These are phyloP conservation scores for Ceratocystis albifundus DNA, from an alignment of 2,329 filamentous ascomycete species.

Conservation along the genomic window DNA sequence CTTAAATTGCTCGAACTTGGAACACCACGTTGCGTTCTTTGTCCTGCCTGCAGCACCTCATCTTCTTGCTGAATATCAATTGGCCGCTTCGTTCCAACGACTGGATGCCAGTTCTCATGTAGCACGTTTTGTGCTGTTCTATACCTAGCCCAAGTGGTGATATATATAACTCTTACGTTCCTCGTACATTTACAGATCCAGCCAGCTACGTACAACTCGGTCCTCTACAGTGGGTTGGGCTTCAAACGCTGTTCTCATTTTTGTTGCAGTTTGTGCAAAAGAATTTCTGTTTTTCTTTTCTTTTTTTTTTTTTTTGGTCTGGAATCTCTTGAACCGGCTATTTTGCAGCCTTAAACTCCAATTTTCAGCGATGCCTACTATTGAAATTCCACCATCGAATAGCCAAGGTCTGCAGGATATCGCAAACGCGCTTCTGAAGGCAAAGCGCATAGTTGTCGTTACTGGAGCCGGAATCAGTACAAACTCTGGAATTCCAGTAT, in stretches of 20 bases:
- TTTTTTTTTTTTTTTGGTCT: neutral
- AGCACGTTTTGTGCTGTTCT: constrained; percentile 6
- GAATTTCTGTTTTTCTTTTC: too few relatives aligned
- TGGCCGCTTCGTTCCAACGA: neutral
- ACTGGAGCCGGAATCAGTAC: constrained; percentile 66
- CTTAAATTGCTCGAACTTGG: neutral
- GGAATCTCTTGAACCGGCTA: neutral
- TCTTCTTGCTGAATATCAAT: too few relatives aligned
- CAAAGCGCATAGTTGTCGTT: constrained; percentile 58
- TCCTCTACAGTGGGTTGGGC: neutral
- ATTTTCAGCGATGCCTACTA: constrained; percentile 43
- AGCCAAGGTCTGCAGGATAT: constrained; percentile 50
- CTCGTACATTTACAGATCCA: neutral
- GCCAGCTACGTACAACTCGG: neutral
- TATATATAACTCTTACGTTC: neutral
- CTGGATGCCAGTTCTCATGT: constrained; percentile 2
- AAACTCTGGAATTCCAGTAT: constrained; percentile 62
- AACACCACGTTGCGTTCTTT: neutral
- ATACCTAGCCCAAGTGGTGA: neutral
- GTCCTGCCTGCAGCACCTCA: neutral
- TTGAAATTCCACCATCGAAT: constrained; percentile 42
- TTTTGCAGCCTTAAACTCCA: neutral
- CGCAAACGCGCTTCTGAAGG: constrained; percentile 51
- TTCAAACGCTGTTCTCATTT: neutral
- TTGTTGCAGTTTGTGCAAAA: too few relatives aligned